Conservation (phyloP, 305 asterid species). For the Plantago rigida region DNA sequence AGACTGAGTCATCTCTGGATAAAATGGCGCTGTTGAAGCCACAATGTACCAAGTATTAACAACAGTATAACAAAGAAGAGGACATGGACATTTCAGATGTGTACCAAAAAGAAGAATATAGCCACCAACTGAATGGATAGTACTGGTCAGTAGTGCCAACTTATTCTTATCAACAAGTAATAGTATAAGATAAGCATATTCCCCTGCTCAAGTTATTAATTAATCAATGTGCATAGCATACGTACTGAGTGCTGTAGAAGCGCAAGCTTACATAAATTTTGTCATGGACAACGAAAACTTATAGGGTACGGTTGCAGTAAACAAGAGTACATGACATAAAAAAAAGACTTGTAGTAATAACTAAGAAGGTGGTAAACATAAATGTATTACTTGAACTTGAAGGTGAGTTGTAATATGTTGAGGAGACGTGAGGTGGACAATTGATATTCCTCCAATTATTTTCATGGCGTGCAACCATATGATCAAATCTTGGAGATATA, state of each 20-base stretch:
- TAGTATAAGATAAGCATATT: background rate
- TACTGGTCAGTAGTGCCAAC: background rate
- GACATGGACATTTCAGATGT: background rate
- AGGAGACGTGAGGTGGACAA: constrained; percentile 41
- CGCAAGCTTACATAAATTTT: background rate
- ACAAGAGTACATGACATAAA: constrained; percentile 1
- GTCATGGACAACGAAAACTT: background rate
- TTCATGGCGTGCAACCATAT: constrained; percentile 64
- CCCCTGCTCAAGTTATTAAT: background rate
- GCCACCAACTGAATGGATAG: background rate
- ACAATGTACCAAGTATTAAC: background rate
- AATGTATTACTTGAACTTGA: constrained; percentile 39
- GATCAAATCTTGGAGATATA: constrained; percentile 5
- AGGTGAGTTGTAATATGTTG: constrained; percentile 33
- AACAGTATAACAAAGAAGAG: background rate
- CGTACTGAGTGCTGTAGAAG: background rate
- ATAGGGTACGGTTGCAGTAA: background rate
- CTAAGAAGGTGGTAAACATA: constrained; percentile 7
- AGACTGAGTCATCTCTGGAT: background rate
- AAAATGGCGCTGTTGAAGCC: constrained; percentile 4
- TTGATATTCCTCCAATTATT: constrained; percentile 37
- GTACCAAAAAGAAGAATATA: background rate
- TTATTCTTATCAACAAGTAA: background rate
- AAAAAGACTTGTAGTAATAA: background rate
- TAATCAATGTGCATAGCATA: background rate